phyloP scores from a whole-genome alignment of 805 yeast species.

The Schwanniomyces polymorphus region DNA sequence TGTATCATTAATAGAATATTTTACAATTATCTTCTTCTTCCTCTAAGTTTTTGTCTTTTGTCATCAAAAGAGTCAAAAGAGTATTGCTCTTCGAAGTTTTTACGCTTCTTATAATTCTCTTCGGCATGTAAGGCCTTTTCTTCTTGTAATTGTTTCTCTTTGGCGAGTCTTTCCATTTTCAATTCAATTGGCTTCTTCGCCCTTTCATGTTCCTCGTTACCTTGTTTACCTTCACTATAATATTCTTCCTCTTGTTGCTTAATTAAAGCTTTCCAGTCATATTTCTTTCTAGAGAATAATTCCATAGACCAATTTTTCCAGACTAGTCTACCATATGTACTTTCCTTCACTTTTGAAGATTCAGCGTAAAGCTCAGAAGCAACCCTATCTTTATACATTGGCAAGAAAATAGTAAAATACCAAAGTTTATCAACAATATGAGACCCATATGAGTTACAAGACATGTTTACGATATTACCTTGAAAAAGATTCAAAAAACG shows the following conservation, averaged over 20 bases:
- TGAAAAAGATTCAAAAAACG: conserved; percentile 65
- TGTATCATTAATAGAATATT: background rate
- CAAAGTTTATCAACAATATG: conserved; percentile 86
- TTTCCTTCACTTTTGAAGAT: conserved; percentile 72
- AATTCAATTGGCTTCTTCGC: conserved; percentile 40
- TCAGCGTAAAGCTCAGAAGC: conserved; percentile 64
- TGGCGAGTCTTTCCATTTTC: conserved; percentile 38
- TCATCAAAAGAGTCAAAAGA: background rate
- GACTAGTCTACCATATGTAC: conserved; percentile 84
- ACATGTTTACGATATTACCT: conserved; percentile 54
- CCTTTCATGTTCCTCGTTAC: conserved; percentile 12
- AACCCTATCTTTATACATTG: conserved; percentile 82
- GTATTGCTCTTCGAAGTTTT: conserved; percentile 12
- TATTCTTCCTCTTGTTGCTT: conserved; percentile 44
- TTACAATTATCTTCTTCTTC: conserved; percentile 4
- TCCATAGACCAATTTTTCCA: conserved; percentile 97
- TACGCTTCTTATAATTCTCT: conserved; percentile 18
- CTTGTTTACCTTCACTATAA: conserved; percentile 16
- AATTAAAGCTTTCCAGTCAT: conserved; percentile 76
- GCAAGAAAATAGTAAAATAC: conserved; percentile 73
- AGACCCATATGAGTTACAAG: conserved; percentile 88
- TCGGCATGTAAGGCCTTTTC: conserved; percentile 22
- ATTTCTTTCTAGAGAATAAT: conserved; percentile 65
- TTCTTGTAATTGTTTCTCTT: conserved; percentile 26
- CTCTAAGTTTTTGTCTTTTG: conserved; percentile 12